These are phyloP conservation scores for Elsinoe batatas DNA, from an alignment of 2,329 filamentous ascomycete species.

Conservation along the genomic window DNA sequence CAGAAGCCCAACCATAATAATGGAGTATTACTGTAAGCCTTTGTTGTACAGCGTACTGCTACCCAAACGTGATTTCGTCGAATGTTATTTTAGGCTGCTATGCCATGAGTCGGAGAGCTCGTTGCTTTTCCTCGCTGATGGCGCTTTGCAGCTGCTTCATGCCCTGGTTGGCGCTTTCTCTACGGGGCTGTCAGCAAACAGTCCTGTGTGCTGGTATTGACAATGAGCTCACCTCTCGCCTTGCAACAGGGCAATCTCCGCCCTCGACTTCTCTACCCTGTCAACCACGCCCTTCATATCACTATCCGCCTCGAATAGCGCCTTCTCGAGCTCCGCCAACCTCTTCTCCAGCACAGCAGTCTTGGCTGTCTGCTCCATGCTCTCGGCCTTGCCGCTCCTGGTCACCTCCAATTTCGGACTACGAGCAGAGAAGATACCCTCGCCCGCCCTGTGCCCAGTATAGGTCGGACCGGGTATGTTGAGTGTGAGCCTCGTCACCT, in stretches of 20 bases:
- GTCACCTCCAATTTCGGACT: constrained; percentile 53
- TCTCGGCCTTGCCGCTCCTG: constrained; percentile 43
- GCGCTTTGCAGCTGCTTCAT: constrained; percentile 15
- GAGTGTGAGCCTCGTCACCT: constrained; percentile 63
- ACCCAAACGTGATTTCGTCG: neutral
- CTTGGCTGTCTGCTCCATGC: constrained; percentile 45
- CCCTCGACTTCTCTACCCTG: constrained; percentile 72
- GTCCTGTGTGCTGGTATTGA: neutral
- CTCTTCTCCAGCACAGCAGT: constrained; percentile 66
- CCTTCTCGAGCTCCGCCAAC: constrained; percentile 75
- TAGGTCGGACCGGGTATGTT: constrained; percentile 44
- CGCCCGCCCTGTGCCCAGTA: constrained; percentile 39
- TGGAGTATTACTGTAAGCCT: neutral
- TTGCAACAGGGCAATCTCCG: constrained; percentile 71
- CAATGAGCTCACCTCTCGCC: constrained; percentile 55
- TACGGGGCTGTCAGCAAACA: neutral
- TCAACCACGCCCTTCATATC: constrained; percentile 80
- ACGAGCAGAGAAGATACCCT: constrained; percentile 42
- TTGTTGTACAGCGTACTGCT: neutral
- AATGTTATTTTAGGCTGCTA: neutral
- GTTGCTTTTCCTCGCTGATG: constrained; percentile 16
- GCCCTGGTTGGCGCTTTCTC: constrained; percentile 14
- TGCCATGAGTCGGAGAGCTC: constrained; percentile 14
- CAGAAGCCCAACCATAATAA: neutral
- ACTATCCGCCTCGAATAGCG: constrained; percentile 61